A percentile compares a stretch with the other conserved stretches of the same genome.
These are phyloP conservation scores for Cyclocybe cylindracea DNA, from an alignment of 768 basidiomycete genomes.

Conservation along the genomic window DNA sequence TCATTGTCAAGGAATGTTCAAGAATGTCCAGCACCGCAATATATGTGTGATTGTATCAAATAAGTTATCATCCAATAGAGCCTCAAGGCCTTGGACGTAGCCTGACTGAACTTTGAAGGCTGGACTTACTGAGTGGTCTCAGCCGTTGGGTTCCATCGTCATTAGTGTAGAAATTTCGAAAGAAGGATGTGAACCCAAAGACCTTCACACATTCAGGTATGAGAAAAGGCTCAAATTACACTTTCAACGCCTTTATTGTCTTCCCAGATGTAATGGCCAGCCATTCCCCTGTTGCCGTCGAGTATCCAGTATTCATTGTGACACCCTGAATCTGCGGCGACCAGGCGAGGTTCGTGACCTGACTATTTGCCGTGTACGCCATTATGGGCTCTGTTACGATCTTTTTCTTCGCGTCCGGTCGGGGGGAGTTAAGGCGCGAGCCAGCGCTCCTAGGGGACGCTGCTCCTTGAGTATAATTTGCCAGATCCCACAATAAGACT, in stretches of 20 bases:
- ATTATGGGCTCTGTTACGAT: constrained; percentile 76
- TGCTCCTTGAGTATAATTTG: constrained; percentile 57
- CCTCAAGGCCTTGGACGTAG: too few species aligned
- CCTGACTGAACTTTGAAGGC: too few species aligned
- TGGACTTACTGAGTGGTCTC: too few species aligned
- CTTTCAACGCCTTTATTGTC: constrained; percentile 78
- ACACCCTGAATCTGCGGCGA: constrained; percentile 81
- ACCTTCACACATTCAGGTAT: too few species aligned
- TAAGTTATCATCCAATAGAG: too few species aligned
- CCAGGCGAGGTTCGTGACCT: constrained; percentile 87
- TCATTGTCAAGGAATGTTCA: too few species aligned
- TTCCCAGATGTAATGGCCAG: constrained; percentile 83
- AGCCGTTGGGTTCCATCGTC: too few species aligned
- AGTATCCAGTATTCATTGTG: constrained; percentile 73
- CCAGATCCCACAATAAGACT: constrained; percentile 90
- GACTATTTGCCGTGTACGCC: constrained; percentile 77
- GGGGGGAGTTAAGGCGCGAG: constrained; percentile 76
- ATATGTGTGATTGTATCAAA: too few species aligned
- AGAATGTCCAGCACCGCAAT: too few species aligned
- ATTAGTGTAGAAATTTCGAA: too few species aligned
- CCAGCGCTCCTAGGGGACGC: constrained; percentile 72
- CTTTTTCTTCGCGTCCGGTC: constrained; percentile 79
- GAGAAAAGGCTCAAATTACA: constrained; percentile 39
- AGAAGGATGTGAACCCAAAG: too few species aligned
- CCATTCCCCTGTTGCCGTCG: constrained; percentile 83